Conservation (phyloP, 495 filamentous ascomycete genomes). For the Penicillium nucicola region DNA sequence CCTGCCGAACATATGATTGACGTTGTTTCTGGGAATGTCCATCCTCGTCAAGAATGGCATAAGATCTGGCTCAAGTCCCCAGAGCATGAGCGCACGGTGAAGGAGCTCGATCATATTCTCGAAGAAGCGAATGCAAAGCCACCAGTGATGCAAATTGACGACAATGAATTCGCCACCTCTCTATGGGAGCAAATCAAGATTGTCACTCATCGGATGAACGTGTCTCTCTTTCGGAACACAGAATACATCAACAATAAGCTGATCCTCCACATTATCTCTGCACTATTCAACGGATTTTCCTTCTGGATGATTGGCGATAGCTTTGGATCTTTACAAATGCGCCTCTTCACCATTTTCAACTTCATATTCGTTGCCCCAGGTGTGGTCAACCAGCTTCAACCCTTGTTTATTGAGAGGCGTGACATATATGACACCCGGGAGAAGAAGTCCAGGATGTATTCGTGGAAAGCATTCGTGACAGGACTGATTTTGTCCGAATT, state of each 20-base stretch:
- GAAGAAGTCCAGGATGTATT: conserved; percentile 52
- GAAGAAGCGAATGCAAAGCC: too few relatives aligned
- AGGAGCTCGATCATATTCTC: too few relatives aligned
- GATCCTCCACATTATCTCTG: neutral
- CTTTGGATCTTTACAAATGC: conserved; percentile 29
- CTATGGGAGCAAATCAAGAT: neutral
- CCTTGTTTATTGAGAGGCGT: conserved; percentile 51
- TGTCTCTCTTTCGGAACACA: neutral
- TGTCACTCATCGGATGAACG: neutral
- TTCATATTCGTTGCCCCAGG: too few relatives aligned
- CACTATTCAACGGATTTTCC: neutral
- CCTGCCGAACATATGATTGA: conserved; percentile 95
- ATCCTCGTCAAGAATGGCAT: neutral
- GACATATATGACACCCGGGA: conserved; percentile 52
- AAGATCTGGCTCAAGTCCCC: neutral
- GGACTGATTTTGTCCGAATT: conserved; percentile 50
- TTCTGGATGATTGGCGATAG: neutral
- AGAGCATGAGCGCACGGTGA: neutral
- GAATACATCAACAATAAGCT: neutral
- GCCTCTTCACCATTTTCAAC: conserved; percentile 48
- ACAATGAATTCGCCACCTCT: neutral
- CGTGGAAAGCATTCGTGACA: conserved; percentile 53
- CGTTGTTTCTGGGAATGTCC: conserved; percentile 54
- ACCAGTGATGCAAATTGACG: too few relatives aligned
- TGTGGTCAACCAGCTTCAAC: conserved; percentile 50